Evolutionary conservation across 192 early-diverging fungal species (phyloP).

Genomic region (Linnemannia hyalina): DNA sequence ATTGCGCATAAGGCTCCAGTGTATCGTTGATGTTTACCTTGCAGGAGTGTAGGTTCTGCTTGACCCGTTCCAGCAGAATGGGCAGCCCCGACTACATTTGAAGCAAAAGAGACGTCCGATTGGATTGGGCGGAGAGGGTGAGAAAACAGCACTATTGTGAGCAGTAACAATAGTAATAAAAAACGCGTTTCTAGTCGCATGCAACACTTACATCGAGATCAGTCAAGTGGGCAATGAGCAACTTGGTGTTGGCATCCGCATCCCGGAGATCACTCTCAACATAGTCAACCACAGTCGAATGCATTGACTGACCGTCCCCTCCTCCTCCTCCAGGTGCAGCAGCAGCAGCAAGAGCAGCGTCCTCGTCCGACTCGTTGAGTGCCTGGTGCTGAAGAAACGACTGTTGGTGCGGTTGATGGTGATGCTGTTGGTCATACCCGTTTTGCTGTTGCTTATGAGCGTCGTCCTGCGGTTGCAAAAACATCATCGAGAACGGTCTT

Average conservation of each 20-base stretch:
- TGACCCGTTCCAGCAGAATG: slow-evolving; percentile 76
- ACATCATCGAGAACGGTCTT: slow-evolving; percentile 56
- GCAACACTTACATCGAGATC: slow-evolving; percentile 56
- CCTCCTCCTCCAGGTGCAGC: not conserved
- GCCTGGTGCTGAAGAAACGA: slow-evolving; percentile 10
- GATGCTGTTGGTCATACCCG: not conserved
- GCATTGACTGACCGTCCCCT: slow-evolving; percentile 24
- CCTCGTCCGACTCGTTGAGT: slow-evolving; percentile 47
- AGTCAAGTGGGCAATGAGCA: slow-evolving; percentile 50
- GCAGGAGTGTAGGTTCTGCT: slow-evolving; percentile 72
- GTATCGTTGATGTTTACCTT: slow-evolving; percentile 63
- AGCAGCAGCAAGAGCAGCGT: slow-evolving; percentile 17
- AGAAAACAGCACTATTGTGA: not conserved
- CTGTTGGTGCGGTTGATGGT: not conserved
- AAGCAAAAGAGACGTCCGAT: not conserved
- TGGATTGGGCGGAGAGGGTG: too few species aligned
- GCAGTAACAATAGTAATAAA: not conserved
- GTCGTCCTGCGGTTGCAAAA: slow-evolving; percentile 54
- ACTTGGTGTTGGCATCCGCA: slow-evolving; percentile 34
- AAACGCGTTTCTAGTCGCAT: not conserved
- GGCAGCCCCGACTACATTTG: slow-evolving; percentile 71
- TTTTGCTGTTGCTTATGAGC: slow-evolving; percentile 15
- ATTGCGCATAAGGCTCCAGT: slow-evolving; percentile 3
- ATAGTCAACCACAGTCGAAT: slow-evolving; percentile 25
- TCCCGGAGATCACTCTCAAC: slow-evolving; percentile 46